Percentiles rank a stretch among this genome's conserved stretches.
Conservation (phyloP, 371 early-diverging fungal species). For the Blastocladiella emersonii region DNA sequence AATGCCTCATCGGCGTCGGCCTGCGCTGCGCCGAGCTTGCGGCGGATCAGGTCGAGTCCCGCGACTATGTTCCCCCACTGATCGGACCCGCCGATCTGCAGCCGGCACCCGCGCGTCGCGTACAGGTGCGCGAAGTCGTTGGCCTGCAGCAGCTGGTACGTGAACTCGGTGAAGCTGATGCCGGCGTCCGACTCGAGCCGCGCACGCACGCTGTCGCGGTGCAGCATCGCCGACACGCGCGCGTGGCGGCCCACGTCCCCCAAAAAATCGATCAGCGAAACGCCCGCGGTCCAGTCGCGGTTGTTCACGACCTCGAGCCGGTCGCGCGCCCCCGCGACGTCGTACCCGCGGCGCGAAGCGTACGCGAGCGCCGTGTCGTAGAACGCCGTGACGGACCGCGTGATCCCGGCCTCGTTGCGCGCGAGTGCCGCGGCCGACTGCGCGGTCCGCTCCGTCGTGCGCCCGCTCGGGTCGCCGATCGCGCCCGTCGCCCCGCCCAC, state of each 20-base stretch:
- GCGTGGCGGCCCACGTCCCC: slow-evolving; percentile 60
- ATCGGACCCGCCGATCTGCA: slow-evolving; percentile 90
- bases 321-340: slow-evolving; percentile 12
- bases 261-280: slow-evolving; percentile 69
- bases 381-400: slow-evolving; percentile 50
- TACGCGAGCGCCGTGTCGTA: slow-evolving; percentile 51
- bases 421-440: slow-evolving; percentile 38
- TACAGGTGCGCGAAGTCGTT: slow-evolving; percentile 83
- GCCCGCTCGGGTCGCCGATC: slow-evolving; percentile 88
- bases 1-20: slow-evolving; percentile 30
- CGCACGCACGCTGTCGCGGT: slow-evolving; percentile 68
- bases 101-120: slow-evolving; percentile 41
- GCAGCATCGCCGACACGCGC: slow-evolving; percentile 72
- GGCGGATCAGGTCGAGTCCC: slow-evolving; percentile 73
- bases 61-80: slow-evolving; percentile 96
- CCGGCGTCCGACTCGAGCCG: slow-evolving; percentile 69
- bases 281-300: slow-evolving; percentile 56
- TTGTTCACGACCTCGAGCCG: slow-evolving; percentile 57
- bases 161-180: slow-evolving; percentile 88
- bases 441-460: slow-evolving; percentile 60
- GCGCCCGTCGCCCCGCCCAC: slow-evolving; percentile 90
- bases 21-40: neutral
- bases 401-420: slow-evolving; percentile 51
- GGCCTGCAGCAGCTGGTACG: slow-evolving; percentile 88
- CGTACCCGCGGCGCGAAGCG: slow-evolving; percentile 23